Evolutionary conservation across 768 basidiomycete genomes (phyloP).

Genomic region (Rhodotorula graminis): DNA sequence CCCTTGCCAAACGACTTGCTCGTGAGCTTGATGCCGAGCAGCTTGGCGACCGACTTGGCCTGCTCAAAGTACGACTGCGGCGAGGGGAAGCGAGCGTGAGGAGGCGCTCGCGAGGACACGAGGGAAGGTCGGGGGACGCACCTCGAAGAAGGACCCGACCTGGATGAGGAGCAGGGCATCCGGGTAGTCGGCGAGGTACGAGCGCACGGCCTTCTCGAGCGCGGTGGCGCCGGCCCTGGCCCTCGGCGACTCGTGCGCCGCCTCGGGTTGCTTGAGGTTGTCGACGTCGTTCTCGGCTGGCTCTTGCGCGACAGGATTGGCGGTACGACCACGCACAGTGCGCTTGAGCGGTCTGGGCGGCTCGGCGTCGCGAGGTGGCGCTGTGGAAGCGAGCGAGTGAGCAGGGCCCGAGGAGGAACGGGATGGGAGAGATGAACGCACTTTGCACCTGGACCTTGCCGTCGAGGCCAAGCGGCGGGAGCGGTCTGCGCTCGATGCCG

Average conservation of each 20-base stretch:
- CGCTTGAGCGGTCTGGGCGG: background rate
- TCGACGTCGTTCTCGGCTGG: too few relatives aligned
- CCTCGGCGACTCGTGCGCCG: background rate
- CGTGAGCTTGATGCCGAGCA: constrained; percentile 79
- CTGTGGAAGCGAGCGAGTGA: background rate
- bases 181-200: constrained; percentile 70
- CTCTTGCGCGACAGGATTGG: background rate
- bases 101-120: too few relatives aligned
- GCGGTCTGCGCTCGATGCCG: constrained; percentile 16
- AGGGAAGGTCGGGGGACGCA: constrained; percentile 45
- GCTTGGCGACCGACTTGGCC: constrained; percentile 66
- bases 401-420: too few relatives aligned
- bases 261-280: too few relatives aligned
- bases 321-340: background rate
- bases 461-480: constrained; percentile 8
- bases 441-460: background rate
- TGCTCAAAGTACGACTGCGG: constrained; percentile 90
- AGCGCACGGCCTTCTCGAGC: constrained; percentile 65
- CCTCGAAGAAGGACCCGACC: constrained; percentile 95
- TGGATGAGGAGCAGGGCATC: constrained; percentile 85
- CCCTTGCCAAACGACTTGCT: constrained; percentile 57
- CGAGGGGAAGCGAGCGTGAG: background rate
- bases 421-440: background rate
- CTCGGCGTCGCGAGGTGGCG: background rate
- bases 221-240: constrained; percentile 44